Conservation (phyloP, 805 yeast species). For the Blastobotrys robertii region DNA sequence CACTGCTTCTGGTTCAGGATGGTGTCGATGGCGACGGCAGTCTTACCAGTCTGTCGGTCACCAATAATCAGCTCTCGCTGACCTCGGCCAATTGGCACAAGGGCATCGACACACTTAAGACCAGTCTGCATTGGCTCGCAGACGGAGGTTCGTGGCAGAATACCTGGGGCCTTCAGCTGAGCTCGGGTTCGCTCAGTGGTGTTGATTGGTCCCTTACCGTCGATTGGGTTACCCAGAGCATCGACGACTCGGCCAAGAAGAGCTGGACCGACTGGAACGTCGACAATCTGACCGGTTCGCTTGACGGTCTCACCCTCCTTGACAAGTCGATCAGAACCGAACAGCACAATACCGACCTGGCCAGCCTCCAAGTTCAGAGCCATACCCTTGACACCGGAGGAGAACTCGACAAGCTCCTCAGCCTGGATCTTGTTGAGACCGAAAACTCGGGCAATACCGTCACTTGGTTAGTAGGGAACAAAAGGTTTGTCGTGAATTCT, state of each 20-base stretch:
- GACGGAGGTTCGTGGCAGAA: conserved; percentile 97
- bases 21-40: conserved; percentile 98
- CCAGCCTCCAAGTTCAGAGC: conserved; percentile 99
- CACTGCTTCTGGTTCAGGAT: conserved; percentile 98
- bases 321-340: conserved; percentile 98
- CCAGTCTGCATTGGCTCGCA: conserved; percentile 99
- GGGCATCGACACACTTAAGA: conserved; percentile 96
- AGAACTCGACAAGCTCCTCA: conserved; percentile 98
- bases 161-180: conserved; percentile 99
- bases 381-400: conserved; percentile 99
- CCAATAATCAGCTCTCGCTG: conserved; percentile 99
- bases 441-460: conserved; percentile 99
- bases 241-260: conserved; percentile 99
- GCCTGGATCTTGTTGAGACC: conserved; percentile 99
- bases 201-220: conserved; percentile 98
- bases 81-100: conserved; percentile 99
- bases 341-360: conserved; percentile 99
- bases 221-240: conserved; percentile 98
- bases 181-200: conserved; percentile 83
- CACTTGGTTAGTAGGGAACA: conserved; percentile 47
- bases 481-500: too few relatives aligned
- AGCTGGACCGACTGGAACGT: conserved; percentile 97
- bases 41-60: conserved; percentile 99
- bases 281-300: conserved; percentile 99
- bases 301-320: conserved; percentile 99